Evolutionary conservation across 345 rosid genomes (phyloP).

Genomic region (Dimocarpus longan): DNA sequence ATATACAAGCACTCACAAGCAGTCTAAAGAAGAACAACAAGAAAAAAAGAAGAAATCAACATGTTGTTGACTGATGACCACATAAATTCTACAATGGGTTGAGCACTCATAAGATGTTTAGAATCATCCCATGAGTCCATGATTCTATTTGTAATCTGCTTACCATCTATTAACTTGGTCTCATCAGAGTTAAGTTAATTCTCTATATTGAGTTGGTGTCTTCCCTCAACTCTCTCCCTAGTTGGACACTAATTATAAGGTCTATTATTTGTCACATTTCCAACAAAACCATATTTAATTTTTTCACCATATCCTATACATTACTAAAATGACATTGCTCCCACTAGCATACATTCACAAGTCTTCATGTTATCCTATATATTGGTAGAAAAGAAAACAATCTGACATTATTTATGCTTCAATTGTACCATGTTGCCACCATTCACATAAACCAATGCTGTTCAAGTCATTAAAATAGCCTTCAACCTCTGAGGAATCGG

Average conservation of each 20-base stretch:
- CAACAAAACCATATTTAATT: neutral
- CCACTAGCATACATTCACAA: neutral
- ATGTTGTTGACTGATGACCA: neutral
- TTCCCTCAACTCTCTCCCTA: neutral
- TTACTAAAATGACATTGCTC: neutral
- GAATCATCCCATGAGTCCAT: neutral
- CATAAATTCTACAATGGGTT: neutral
- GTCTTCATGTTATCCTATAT: neutral
- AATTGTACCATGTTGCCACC: no score
- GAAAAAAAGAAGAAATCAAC: neutral
- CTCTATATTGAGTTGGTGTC: neutral
- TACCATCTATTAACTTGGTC: neutral
- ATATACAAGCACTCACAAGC: neutral
- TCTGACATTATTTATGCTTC: neutral
- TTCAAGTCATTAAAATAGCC: neutral
- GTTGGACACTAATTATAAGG: neutral
- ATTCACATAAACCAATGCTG: neutral
- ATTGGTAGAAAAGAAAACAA: neutral
- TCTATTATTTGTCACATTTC: neutral
- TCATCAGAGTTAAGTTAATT: neutral
- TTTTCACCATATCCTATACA: neutral
- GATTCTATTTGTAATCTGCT: neutral
- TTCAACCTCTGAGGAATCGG: neutral
- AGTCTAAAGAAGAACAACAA: neutral
- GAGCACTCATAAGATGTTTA: neutral